phyloP scores from a whole-genome alignment of 306 rosid genomes.

The Echinosophora koreensis region DNA sequence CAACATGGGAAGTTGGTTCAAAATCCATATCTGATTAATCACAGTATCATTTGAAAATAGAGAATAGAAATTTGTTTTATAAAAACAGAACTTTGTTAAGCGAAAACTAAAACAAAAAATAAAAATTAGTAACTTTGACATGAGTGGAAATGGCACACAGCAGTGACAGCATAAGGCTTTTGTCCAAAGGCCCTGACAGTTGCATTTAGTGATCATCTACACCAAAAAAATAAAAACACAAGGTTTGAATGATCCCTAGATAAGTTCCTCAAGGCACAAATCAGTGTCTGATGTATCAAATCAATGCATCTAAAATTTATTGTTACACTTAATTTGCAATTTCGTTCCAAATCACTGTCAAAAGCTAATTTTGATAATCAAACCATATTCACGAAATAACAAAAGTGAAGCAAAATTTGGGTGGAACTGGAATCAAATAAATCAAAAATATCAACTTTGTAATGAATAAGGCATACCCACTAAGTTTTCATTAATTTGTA shows the following conservation, averaged over 20 bases:
- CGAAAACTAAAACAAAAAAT: no score
- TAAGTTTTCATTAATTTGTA: constrained; percentile 49
- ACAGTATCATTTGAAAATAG: no score
- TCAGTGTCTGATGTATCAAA: background rate
- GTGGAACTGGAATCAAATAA: background rate
- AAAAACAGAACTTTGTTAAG: no score
- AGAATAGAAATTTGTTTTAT: no score
- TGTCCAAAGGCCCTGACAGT: no score
- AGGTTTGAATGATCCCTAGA: background rate
- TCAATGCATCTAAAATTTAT: constrained; percentile 25
- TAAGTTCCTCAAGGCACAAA: constrained; percentile 17
- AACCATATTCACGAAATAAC: background rate
- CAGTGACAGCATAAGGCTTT: no score
- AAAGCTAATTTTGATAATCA: background rate
- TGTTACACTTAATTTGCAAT: constrained; percentile 16
- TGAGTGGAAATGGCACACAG: no score
- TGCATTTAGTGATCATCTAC: no score
- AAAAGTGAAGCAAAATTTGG: background rate
- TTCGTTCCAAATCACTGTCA: constrained; percentile 28
- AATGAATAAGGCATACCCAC: constrained; percentile 44
- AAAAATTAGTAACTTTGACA: no score
- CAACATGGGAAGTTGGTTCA: no score
- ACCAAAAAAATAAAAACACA: background rate
- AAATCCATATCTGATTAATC: no score
- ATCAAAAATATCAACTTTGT: constrained; percentile 28